Base-by-base conservation (phyloP, 208 protist genomes). In the Trypanosoma boissoni region DNA sequence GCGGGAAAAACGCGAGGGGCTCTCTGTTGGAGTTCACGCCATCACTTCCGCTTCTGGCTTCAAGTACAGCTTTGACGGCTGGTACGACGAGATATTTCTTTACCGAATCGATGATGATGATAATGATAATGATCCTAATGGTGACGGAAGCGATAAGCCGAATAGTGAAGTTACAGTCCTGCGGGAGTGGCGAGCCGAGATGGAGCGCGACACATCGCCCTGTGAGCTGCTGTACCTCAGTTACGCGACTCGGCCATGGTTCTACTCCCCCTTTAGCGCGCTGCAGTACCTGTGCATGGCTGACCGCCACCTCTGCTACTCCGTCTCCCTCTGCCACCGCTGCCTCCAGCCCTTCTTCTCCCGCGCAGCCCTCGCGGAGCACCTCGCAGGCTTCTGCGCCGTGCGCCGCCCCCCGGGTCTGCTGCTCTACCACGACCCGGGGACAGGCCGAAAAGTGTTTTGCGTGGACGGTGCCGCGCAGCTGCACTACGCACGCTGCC, bases 221-320 rank as follows among this genome's bases (percentile, higher is more conserved):
- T 90, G 83, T 55, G 78, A 90, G 65, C 49, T 86, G 29, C 64
- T 72, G 12, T 90, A 85, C 57, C 61, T 90, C 21, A 74, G 83
- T 64, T 86, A 85, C 62, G 57, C 79, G 23, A 82, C 74, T 9
- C 64, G 62, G 12, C 83, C 83, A 1, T 90, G 83, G 83, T 90
- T 90, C 44, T 23, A 68, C 5, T 70, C 57, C 24, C 76, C 83
- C 3, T 84, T 83, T 50, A 44, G 54, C 2, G 46, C 79, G 18
- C 62, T 90, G 44, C 59, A 71, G 53, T 86, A 90, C 58, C 29
- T 86, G 31, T 58, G 69, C 3, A 54, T 75, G 21, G 70, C 83
- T 0, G 76, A 87, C 9, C 65, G 71, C n/a, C 67, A 84, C 18
- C 43, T 79, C 48, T 86, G 79, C 58, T 83, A 87, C 65, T 85